Evolutionary conservation across 2,329 filamentous ascomycete species (phyloP), one percentile per base, ranked within the genome.

Genomic region (Sarocladiaceae sp.): DNA sequence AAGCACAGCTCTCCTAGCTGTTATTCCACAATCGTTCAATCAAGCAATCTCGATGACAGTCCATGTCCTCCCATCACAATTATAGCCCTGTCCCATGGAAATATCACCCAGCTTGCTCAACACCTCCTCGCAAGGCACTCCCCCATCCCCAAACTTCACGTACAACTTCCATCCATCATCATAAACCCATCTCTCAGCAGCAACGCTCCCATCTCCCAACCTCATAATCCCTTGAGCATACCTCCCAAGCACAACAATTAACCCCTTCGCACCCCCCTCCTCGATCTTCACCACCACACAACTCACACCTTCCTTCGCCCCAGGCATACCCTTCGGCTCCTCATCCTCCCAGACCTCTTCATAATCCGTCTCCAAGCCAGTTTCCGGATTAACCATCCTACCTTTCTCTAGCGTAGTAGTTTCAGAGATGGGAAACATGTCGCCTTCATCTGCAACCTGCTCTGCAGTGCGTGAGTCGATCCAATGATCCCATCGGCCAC

Each of bases 281-380:
- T 53, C 55, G 0, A 54, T 54, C 7, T 55, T 60, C 22, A 54
- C 25, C 15, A 55, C 58, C 10, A 54, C 26, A 8, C 31, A 51
- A 50, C 37, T 40, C 23, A 49, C n/a, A 12, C 42, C 3, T 49
- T 51, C 29, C 20, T 53, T 48, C 0, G 55, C 53, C 57, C 28
- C 44, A 0, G 51, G 48, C 1, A 56, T 49, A 0, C 64, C 58
- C 2, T 62, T 60, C 0, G 66, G 68, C 2, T 67, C 62, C 2
- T 73, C 64, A 37, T 83, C 78, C 2, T 68, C 64, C 86, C 86
- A 89, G 2, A 86, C 62, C 64, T 90, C 86, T 62, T 88, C 84
- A 57, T 91, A 90, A 1, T 68, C 66, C 10, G 74, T 75, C 35
- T 74, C 63, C 1, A 60, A 37, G 0, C 78, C 77, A 1, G 79